These are phyloP conservation scores for Meyerozyma elateridarum DNA, from an alignment of 1,139 yeast genomes.

Conservation along the genomic window DNA sequence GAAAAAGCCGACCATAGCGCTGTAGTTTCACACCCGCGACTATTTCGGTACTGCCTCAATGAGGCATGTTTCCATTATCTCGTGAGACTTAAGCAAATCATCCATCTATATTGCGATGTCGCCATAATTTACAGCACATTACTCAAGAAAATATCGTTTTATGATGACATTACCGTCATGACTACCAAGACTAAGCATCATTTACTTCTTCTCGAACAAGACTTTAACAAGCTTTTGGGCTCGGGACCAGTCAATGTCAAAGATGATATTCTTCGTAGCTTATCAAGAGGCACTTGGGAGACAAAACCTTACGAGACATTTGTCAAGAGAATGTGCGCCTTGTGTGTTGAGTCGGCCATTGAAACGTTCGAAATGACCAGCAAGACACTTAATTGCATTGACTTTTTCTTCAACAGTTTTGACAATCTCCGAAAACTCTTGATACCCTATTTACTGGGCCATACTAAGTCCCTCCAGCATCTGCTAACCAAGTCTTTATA, in stretches of 20 bases:
- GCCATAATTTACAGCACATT: constrained; percentile 39
- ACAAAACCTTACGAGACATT: constrained; percentile 22
- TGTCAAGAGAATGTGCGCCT: constrained; percentile 19
- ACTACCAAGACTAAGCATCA: constrained; percentile 22
- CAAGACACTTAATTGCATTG: constrained; percentile 13
- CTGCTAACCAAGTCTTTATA: constrained; percentile 23
- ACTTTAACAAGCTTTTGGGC: constrained; percentile 29
- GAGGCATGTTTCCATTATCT: constrained; percentile 26
- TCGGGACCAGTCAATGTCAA: constrained; percentile 7
- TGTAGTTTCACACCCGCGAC: constrained; percentile 21
- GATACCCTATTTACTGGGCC: constrained; percentile 30
- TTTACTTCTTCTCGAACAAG: constrained; percentile 28
- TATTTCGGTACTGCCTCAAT: constrained; percentile 34
- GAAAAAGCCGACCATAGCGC: constrained; percentile 24
- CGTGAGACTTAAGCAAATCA: constrained; percentile 25
- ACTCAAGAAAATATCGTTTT: constrained; percentile 36
- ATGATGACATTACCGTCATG: constrained; percentile 40
- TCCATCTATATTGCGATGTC: constrained; percentile 37
- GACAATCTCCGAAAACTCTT: constrained; percentile 23
- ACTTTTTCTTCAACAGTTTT: constrained; percentile 10
- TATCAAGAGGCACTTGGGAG: constrained; percentile 24
- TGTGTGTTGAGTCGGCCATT: constrained; percentile 19
- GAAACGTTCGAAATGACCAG: constrained; percentile 20
- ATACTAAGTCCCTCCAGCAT: constrained; percentile 25
- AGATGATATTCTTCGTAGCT: constrained; percentile 5